Percentiles rank a stretch among this genome's conserved stretches.
Evolutionary conservation across 306 rosid species (phyloP).

Genomic region (Glycine soja): DNA sequence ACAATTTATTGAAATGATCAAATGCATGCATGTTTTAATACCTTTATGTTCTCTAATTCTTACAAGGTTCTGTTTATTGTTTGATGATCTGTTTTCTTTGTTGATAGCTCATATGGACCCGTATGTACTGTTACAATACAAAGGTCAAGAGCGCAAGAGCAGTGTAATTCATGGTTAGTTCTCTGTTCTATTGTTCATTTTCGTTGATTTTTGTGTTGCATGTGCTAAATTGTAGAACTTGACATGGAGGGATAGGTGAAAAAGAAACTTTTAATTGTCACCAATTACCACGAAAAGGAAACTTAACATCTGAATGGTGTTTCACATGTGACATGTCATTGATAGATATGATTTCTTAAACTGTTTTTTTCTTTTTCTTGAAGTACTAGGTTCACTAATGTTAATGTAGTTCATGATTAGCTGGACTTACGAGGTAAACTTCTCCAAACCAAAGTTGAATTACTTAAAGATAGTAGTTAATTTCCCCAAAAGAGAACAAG

Average conservation of each 20-base stretch:
- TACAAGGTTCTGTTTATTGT: background rate
- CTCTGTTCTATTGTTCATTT: slow-evolving; percentile 28
- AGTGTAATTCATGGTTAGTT: slow-evolving; percentile 68
- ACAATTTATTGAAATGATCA: slow-evolving; percentile 5
- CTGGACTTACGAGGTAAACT: background rate
- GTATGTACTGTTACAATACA: slow-evolving; percentile 79
- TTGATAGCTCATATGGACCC: slow-evolving; percentile 76
- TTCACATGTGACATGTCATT: background rate
- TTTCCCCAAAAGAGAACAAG: background rate
- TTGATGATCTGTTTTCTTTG: slow-evolving; percentile 19
- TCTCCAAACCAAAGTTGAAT: slow-evolving; percentile 13
- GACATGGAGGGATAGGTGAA: too few relatives aligned
- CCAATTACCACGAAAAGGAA: slow-evolving; percentile 3
- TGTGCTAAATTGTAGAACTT: background rate
- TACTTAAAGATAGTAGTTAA: background rate
- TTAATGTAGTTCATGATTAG: slow-evolving; percentile 14
- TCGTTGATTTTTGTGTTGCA: background rate
- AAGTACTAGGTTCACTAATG: background rate
- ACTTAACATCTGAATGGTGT: background rate
- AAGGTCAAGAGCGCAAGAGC: slow-evolving; percentile 81
- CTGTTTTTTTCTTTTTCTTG: background rate
- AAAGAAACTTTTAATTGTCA: background rate
- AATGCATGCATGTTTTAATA: background rate
- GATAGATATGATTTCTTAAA: slow-evolving; percentile 4
- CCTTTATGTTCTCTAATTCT: too few relatives aligned